phyloP scores from a whole-genome alignment of 1,284 basidiomycete species.

The Stereum hirsutum region DNA sequence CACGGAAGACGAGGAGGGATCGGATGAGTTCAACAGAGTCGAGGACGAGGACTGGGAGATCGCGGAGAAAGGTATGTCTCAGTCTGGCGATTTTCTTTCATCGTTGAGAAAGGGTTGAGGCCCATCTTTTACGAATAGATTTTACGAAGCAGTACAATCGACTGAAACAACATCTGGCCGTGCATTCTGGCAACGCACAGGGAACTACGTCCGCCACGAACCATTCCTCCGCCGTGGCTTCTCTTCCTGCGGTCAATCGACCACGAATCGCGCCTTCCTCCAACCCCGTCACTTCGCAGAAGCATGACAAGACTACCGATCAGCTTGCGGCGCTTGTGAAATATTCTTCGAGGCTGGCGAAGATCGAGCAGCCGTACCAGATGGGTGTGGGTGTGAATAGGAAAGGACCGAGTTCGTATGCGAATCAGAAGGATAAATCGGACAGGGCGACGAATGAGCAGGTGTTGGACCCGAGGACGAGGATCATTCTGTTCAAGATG shows the following conservation, averaged over 20 bases:
- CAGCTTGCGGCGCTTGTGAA: conserved; percentile 66
- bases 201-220: conserved; percentile 44
- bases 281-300: conserved; percentile 16
- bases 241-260: conserved; percentile 70
- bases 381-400: conserved; percentile 80
- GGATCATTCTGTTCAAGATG: conserved; percentile 90
- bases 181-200: conserved; percentile 57
- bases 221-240: conserved; percentile 37
- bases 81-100: too few species aligned
- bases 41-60: conserved; percentile 93
- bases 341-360: conserved; percentile 58
- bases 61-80: conserved; percentile 55
- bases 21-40: conserved; percentile 38
- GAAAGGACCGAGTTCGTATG: conserved; percentile 80
- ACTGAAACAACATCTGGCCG: conserved; percentile 74
- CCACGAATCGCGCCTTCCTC: conserved; percentile 33
- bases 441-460: conserved; percentile 94
- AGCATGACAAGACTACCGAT: conserved; percentile 51
- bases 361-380: conserved; percentile 66
- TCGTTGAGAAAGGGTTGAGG: neutral
- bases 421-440: conserved; percentile 87
- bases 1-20: conserved; percentile 30
- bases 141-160: conserved; percentile 97
- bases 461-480: conserved; percentile 85
- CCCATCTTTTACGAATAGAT: conserved; percentile 38